phyloP scores from a whole-genome alignment of 2,329 filamentous ascomycete species.

The Neonectria ditissima region DNA sequence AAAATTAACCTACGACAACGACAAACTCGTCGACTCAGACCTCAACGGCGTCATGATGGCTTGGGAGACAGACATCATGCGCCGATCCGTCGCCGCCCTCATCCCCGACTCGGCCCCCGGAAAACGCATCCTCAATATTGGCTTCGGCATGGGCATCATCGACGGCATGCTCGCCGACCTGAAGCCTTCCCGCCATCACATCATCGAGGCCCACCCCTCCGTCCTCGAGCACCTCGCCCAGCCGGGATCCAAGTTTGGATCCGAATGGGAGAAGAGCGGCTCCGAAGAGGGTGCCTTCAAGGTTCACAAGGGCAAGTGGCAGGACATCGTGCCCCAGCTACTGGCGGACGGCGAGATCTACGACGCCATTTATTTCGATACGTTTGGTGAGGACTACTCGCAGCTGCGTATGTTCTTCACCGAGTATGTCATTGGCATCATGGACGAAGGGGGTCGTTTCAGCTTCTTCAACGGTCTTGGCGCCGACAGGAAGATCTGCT shows the following conservation, averaged over 20 bases:
- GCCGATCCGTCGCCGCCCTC: conserved; percentile 76
- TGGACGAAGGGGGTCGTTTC: conserved; percentile 80
- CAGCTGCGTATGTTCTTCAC: conserved; percentile 89
- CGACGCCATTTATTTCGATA: conserved; percentile 96
- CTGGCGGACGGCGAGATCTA: conserved; percentile 77
- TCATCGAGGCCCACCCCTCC: conserved; percentile 85
- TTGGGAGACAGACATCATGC: conserved; percentile 92
- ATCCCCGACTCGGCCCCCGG: conserved; percentile 61
- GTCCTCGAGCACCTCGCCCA: conserved; percentile 74
- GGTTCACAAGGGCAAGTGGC: conserved; percentile 79
- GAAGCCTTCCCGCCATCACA: conserved; percentile 78
- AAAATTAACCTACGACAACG: conserved; percentile 71
- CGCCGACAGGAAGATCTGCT: conserved; percentile 91
- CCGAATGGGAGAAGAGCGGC: conserved; percentile 64
- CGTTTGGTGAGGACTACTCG: conserved; percentile 92
- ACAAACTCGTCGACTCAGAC: conserved; percentile 77
- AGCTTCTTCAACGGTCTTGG: conserved; percentile 93
- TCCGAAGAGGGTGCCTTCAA: conserved; percentile 76
- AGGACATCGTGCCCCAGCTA: conserved; percentile 79
- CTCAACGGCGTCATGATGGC: conserved; percentile 94
- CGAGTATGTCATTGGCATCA: conserved; percentile 83
- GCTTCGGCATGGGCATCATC: conserved; percentile 92
- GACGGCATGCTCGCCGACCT: conserved; percentile 80
- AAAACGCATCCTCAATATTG: conserved; percentile 83
- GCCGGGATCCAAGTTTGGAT: conserved; percentile 64